Evolutionary conservation across 2,329 filamentous ascomycete species (phyloP), one percentile per base, ranked within the genome.

Genomic region (Dothideomycetes sp.): DNA sequence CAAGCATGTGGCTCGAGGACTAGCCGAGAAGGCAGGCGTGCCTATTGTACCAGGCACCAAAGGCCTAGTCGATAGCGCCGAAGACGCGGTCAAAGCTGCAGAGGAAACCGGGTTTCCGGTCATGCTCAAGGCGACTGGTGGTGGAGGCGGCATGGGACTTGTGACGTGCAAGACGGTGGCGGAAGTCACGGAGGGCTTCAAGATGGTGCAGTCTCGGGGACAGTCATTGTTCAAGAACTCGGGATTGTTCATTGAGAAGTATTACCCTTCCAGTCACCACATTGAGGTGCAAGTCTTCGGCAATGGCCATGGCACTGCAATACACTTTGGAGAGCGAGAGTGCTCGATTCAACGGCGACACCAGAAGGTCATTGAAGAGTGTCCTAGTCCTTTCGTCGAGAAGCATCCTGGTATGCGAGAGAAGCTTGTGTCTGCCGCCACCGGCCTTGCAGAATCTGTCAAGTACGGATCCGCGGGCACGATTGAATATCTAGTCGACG

Each of bases 251-350:
- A 81, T 94, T 17, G 86, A 94, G 62, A 79, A 78, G 48, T 94
- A 85, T 57, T 84, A 88, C 52, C 73, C 81, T 14, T 75, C 79
- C 0, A 84, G 83, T 30, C 74, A 84, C 41, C 87, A 94, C 55
- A 84, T 94, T 42, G 87, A 94, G 60, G 84, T 94, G 4, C 87
- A 94, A 56, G 75, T 94, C 12, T 91, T 94, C 59, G 87, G 86
- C 32, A 87, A 94, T 54, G 77, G 77, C 37, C 70, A 78, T 49
- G 86, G 85, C 1, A 76, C 82, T 54, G 85, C 81, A 12, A 79
- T 94, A 8, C 79, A 82, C n/a, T 75, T 94, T 19, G 85, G 86
- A 15, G 87, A 94, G 63, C 71, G 87, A 41, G 87, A 94, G 57
- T 94, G 87, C 61, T 89, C 83, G 37, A 73, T 94, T 10, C 87